phyloP scores from a whole-genome alignment of 139 green algal genomes.

The Desmodesmus armatus region DNA sequence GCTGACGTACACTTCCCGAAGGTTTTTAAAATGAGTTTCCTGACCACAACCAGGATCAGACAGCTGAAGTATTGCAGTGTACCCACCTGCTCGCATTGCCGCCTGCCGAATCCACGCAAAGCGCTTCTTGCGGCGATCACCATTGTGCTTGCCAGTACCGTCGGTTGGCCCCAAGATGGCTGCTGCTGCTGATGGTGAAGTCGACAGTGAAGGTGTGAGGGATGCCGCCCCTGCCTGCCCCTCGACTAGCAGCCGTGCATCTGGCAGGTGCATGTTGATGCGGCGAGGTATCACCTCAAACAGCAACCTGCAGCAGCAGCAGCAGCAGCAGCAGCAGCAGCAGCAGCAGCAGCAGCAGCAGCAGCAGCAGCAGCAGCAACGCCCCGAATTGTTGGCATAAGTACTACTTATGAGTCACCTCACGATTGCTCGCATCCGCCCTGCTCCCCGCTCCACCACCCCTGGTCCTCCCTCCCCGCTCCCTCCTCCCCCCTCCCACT shows the following conservation, averaged over 20 bases:
- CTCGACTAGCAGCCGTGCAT: conserved; percentile 1
- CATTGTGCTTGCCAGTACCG: no score
- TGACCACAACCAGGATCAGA: no score
- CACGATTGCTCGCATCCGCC: not conserved
- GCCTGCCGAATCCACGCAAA: no score
- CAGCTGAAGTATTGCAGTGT: no score
- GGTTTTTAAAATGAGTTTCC: no score
- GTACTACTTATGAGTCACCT: not conserved
- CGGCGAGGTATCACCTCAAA: conserved; percentile 16
- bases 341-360: conserved; percentile 2
- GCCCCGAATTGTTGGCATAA: not conserved
- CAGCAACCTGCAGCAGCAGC: conserved; percentile 1
- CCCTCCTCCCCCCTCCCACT: not conserved
- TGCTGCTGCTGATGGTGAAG: not conserved
- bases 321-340: not conserved
- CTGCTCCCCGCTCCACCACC: not conserved
- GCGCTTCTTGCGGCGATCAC: no score
- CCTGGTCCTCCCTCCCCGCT: not conserved
- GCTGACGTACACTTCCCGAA: no score
- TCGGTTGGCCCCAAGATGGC: no score
- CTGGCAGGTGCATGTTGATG: conserved; percentile 30
- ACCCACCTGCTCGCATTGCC: no score
- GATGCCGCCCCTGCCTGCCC: not conserved
- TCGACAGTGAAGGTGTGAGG: not conserved
- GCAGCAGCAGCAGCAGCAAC: not conserved